phyloP scores from a whole-genome alignment of 257 asterid genomes.

The Linderniella brevidens region DNA sequence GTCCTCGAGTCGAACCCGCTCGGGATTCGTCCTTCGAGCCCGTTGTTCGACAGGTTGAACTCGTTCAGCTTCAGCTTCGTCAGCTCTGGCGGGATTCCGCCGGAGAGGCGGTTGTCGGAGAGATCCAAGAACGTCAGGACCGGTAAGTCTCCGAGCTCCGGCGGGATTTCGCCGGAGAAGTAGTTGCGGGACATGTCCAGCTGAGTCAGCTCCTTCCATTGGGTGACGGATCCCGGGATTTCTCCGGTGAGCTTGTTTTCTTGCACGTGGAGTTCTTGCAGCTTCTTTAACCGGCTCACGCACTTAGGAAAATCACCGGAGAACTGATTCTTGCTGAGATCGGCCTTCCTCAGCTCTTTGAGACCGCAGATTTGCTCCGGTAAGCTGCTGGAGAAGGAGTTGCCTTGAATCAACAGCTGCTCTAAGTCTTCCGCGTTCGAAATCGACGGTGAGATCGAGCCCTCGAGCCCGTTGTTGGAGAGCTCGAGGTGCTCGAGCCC shows the following conservation, averaged over 20 bases:
- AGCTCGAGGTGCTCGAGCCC: constrained; percentile 32
- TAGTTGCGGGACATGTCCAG: constrained; percentile 2
- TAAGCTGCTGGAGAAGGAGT: constrained; percentile 40
- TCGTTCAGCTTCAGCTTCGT: constrained; percentile 43
- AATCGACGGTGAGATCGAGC: constrained; percentile 38
- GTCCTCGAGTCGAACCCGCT: constrained; percentile 23
- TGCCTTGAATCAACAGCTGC: constrained; percentile 33
- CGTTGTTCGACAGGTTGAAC: constrained; percentile 51
- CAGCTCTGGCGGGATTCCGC: constrained; percentile 43
- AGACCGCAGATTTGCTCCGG: constrained; percentile 33
- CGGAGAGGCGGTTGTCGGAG: constrained; percentile 47
- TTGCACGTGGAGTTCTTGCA: constrained; percentile 45
- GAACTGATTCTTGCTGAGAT: constrained; percentile 30
- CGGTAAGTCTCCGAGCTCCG: constrained; percentile 20
- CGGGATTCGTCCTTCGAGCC: constrained; percentile 67
- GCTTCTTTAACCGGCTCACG: constrained; percentile 21
- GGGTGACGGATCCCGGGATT: constrained; percentile 21
- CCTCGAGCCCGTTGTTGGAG: constrained; percentile 36
- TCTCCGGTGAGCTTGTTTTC: constrained; percentile 40
- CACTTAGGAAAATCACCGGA: constrained; percentile 65
- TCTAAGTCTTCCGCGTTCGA: constrained; percentile 26
- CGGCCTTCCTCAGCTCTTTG: constrained; percentile 26
- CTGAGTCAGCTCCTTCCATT: constrained; percentile 29
- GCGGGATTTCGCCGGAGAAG: constrained; percentile 25
- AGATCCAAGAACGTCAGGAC: constrained; percentile 49